Evolutionary conservation across 192 early-diverging fungal genomes (phyloP).

Genomic region (Chytriomyces sp.): DNA sequence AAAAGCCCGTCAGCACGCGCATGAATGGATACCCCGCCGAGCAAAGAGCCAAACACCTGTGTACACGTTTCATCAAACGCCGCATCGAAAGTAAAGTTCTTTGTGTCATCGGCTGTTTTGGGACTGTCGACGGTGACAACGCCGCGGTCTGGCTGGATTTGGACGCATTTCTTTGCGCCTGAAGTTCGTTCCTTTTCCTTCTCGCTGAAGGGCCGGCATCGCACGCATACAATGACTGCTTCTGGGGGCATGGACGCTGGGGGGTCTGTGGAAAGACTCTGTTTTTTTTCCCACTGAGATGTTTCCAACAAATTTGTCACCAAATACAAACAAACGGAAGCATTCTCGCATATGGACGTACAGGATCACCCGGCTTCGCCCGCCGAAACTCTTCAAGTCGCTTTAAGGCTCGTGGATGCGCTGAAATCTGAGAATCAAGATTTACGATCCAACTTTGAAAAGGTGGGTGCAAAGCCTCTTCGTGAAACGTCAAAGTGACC

Average conservation of each 20-base stretch:
- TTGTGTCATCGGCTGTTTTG: slow-evolving; percentile 53
- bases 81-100: slow-evolving; percentile 67
- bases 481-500: neutral
- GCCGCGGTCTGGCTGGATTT: slow-evolving; percentile 46
- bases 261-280: neutral
- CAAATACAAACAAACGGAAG: too few relatives aligned
- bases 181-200: slow-evolving; percentile 49
- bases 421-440: slow-evolving; percentile 38
- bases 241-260: slow-evolving; percentile 32
- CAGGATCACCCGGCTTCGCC: slow-evolving; percentile 3
- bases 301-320: too few relatives aligned
- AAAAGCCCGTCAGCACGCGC: neutral
- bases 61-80: slow-evolving; percentile 61
- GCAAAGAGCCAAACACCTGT: slow-evolving; percentile 45
- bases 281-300: neutral
- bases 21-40: neutral
- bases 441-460: slow-evolving; percentile 32
- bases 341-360: neutral
- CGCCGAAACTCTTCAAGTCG: slow-evolving; percentile 34
- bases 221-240: slow-evolving; percentile 56
- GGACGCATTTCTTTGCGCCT: slow-evolving; percentile 56
- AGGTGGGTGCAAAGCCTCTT: slow-evolving; percentile 9
- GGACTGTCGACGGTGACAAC: slow-evolving; percentile 52
- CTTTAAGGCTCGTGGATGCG: slow-evolving; percentile 36
- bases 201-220: slow-evolving; percentile 67